Evolutionary conservation across 2,329 filamentous ascomycete genomes (phyloP), one percentile per base, ranked within the genome.

Genomic region (Fusarium buxicola): DNA sequence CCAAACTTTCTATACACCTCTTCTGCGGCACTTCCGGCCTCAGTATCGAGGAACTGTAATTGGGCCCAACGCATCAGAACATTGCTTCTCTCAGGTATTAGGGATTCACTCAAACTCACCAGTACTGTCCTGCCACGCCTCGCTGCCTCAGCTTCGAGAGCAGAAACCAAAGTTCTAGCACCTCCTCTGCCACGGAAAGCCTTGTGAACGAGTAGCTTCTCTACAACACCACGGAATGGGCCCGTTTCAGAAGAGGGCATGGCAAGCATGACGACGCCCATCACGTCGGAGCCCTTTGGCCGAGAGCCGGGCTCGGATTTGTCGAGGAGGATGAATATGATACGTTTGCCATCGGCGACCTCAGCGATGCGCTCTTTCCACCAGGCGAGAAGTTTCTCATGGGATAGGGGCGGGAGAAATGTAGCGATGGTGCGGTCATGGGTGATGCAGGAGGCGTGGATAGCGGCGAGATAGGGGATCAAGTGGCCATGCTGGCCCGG

Each of bases 391-490:
- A 89, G 81, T 69, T 84, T 85, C 32, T 81, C 77, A 69, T 85
- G 78, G 43, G 81, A 80, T 30, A 89, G 75, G 0, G 86, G 86
- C n/a, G 85, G 84, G 12, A 86, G 76, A 69, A 89, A 89, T 5
- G 81, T 84, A 24, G 84, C 84, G 31, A 86, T 79, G 60, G 82
- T 83, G 68, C 81, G 78, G 74, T 86, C 85, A 57, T 81, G 76
- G 5, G 81, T 83, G 70, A 89, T 86, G 74, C 86, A 88, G 12
- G 81, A 79, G 56, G 80, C 82, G 64, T 89, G 86, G 21, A 89
- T 78, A 41, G 81, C 79, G 31, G 85, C 85, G 15, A 89, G 78
- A 67, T 85, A 84, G 13, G 82, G 80, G 21, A 86, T 77, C 18
- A 88, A 78, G 67, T 84, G 80, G 25, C 75, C 69, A 65, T 89